A percentile compares a stretch with the other conserved stretches of the same genome.
Evolutionary conservation across 768 basidiomycete genomes (phyloP).

Genomic region (Amanita molliuscula): DNA sequence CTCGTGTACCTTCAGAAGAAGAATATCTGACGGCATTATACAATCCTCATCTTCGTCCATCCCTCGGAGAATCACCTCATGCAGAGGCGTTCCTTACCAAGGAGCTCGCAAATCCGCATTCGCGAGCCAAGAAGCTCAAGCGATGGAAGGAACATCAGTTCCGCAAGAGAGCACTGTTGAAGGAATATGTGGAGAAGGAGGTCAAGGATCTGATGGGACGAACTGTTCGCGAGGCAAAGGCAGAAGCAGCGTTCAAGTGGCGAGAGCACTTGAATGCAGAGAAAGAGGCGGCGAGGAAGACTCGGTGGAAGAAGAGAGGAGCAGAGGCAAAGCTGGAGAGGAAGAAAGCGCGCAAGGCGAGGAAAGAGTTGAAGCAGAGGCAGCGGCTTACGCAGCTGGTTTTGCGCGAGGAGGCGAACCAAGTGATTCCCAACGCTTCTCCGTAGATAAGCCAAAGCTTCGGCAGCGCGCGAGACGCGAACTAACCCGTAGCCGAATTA

Average conservation of each 20-base stretch:
- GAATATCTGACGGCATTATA: conserved; percentile 52
- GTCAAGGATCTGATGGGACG: conserved; percentile 50
- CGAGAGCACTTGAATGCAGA: conserved; percentile 47
- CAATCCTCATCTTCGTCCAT: conserved; percentile 33
- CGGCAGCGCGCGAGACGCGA: too few species aligned
- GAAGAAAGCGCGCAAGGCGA: conserved; percentile 44
- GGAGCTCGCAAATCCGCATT: conserved; percentile 76
- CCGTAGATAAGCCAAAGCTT: too few species aligned
- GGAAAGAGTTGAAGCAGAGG: conserved; percentile 41
- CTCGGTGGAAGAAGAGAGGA: conserved; percentile 39
- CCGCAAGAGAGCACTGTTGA: conserved; percentile 38
- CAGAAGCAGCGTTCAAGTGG: conserved; percentile 72
- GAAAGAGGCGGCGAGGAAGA: conserved; percentile 50
- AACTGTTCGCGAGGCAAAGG: conserved; percentile 48
- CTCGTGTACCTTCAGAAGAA: conserved; percentile 37
- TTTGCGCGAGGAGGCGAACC: conserved; percentile 46
- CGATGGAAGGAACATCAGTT: conserved; percentile 57
- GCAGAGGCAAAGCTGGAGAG: conserved; percentile 41
- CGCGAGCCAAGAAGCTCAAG: conserved; percentile 70
- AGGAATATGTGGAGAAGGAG: conserved; percentile 43
- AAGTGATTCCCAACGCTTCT: conserved; percentile 41
- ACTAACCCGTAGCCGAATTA: not conserved
- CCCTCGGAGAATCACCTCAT: conserved; percentile 42
- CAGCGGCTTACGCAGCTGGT: conserved; percentile 45
- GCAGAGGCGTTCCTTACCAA: conserved; percentile 55